phyloP scores from a whole-genome alignment of 352 stramenopile genomes.

The Phytophthora litchii region DNA sequence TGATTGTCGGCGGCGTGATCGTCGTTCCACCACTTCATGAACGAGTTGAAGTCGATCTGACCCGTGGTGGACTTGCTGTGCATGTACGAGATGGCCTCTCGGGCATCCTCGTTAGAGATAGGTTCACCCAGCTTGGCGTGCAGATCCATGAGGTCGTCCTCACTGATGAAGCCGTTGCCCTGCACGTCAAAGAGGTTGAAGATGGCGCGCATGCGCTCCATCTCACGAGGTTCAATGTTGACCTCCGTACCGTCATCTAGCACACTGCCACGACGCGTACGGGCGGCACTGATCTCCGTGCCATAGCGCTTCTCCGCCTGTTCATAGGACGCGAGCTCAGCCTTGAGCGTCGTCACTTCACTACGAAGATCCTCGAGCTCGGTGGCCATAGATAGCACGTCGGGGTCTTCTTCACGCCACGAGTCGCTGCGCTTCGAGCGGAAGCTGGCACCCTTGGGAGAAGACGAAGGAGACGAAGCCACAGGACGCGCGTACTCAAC shows the following conservation, averaged over 20 bases:
- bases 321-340: constrained; percentile 76
- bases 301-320: constrained; percentile 82
- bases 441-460: constrained; percentile 52
- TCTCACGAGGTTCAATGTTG: constrained; percentile 79
- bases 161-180: constrained; percentile 78
- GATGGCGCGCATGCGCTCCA: constrained; percentile 88
- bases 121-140: constrained; percentile 85
- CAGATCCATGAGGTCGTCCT: constrained; percentile 78
- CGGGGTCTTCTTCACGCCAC: constrained; percentile 79
- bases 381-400: constrained; percentile 62
- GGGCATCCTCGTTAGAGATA: constrained; percentile 75
- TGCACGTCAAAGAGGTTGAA: constrained; percentile 86
- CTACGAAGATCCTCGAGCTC: constrained; percentile 81
- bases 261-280: constrained; percentile 65
- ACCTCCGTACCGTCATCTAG: constrained; percentile 82
- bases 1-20: constrained; percentile 70
- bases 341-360: constrained; percentile 73
- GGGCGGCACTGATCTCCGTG: constrained; percentile 56
- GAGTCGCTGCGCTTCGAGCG: constrained; percentile 67
- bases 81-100: constrained; percentile 78
- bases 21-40: constrained; percentile 92
- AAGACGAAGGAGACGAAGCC: constrained; percentile 67
- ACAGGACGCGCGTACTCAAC: constrained; percentile 74
- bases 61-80: constrained; percentile 52
- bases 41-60: constrained; percentile 86